These are phyloP conservation scores for Zoysia matrella DNA, from an alignment of 202 grass and related monocot species.

Conservation along the genomic window DNA sequence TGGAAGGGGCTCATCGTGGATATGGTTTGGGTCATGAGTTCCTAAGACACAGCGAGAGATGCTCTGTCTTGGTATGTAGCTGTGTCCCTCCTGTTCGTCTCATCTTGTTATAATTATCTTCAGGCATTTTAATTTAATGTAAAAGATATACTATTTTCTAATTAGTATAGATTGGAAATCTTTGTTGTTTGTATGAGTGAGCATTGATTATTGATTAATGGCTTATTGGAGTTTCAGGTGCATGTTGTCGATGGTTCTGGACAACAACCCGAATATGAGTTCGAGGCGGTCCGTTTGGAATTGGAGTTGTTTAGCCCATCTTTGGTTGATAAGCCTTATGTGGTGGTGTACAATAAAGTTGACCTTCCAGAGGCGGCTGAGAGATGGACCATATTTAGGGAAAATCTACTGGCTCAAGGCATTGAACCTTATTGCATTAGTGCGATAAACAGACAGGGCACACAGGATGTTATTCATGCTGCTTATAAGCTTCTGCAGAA, in stretches of 20 bases:
- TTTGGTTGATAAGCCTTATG: constrained; percentile 85
- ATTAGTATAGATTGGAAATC: neutral
- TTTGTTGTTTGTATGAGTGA: neutral
- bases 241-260: constrained; percentile 94
- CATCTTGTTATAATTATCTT: constrained; percentile 11
- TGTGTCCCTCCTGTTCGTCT: neutral
- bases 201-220: constrained; percentile 22
- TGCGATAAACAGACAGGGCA: constrained; percentile 80
- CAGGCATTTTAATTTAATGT: constrained; percentile 10
- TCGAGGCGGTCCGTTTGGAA: constrained; percentile 91
- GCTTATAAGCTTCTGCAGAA: constrained; percentile 81
- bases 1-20: constrained; percentile 95
- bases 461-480: constrained; percentile 63
- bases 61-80: constrained; percentile 71
- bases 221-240: constrained; percentile 59
- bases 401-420: constrained; percentile 61
- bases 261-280: constrained; percentile 90
- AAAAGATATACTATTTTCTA: neutral
- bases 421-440: constrained; percentile 78
- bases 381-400: constrained; percentile 70
- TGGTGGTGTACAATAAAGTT: constrained; percentile 95
- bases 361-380: constrained; percentile 91
- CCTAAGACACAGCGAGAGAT: constrained; percentile 92
- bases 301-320: constrained; percentile 92
- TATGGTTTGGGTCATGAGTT: constrained; percentile 97